Evolutionary conservation across 495 filamentous ascomycete genomes (phyloP), one percentile per base, ranked within the genome.

Genomic region (Penicillium cinerascens): DNA sequence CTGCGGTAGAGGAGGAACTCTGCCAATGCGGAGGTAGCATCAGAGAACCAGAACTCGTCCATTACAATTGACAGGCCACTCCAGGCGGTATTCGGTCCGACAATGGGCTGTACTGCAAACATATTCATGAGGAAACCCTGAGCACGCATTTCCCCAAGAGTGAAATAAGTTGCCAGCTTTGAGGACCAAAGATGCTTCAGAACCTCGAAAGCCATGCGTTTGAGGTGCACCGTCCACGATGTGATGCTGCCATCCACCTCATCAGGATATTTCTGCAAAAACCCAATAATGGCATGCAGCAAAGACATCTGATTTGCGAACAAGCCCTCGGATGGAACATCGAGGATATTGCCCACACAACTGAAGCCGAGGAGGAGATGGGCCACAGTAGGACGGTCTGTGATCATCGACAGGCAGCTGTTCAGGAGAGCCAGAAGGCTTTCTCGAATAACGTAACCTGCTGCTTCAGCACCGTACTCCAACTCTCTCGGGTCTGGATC

Each of bases 361-460:
- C 77, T 75, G 64, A 99, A 97, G 0, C 93, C 93, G 18, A 99
- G 86, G 17, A 99, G 70, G 39, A 93, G 76, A 68, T 99, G 93
- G 3, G 92, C 92, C 42, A 97, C 82, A 15, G 84, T 92, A 4
- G 92, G 91, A 41, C 78, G 71, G 58, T 86, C 81, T 23, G 85
- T 82, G 23, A 85, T 81, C 16, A 85, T 80, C 37, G 76, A 78
- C 8, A 99, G 69, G 64, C 87, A 91, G 55, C 80, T 82, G 60
- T 89, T 86, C 23, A 99, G 76, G 54, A 97, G 89, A 37, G 87
- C 85, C 9, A 97, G 78, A 23, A 97, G 82, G 49, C 82, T 81
- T 48, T 86, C 67, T 63, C 95, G 91, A 64, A 91, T 86, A 22
- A 82, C 67, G 70, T 89, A 95, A 36, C 82, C 81, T 2, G 85